Percentiles rank a stretch among this genome's conserved stretches.
phyloP scores from a whole-genome alignment of 2,329 filamentous ascomycete genomes.

The Xylaria hypoxylon region DNA sequence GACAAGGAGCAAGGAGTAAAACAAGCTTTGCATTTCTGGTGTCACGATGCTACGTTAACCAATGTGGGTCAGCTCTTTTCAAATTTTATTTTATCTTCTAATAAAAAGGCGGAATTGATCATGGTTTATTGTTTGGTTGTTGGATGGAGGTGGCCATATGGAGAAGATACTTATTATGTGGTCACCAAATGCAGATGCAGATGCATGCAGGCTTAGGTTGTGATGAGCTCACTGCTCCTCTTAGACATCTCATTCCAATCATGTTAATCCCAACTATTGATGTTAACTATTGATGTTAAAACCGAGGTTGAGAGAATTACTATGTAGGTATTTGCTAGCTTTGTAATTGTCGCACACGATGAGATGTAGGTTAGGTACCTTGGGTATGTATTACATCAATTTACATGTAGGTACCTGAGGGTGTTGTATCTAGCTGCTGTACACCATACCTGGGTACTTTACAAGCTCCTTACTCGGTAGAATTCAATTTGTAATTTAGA shows the following conservation, averaged over 20 bases:
- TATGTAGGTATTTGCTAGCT: neutral
- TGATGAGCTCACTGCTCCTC: slow-evolving; percentile 11
- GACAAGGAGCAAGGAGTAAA: neutral
- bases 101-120: slow-evolving; percentile 1
- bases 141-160: neutral
- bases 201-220: slow-evolving; percentile 25
- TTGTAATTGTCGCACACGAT: neutral
- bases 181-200: slow-evolving; percentile 22
- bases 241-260: slow-evolving; percentile 4
- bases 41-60: neutral
- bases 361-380: no score
- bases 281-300: no score
- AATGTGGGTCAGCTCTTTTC: slow-evolving; percentile 1
- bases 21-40: neutral
- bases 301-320: slow-evolving; percentile 10
- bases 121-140: neutral
- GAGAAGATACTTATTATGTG: slow-evolving; percentile 2
- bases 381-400: no score
- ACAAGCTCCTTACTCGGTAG: no score
- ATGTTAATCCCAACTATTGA: no score
- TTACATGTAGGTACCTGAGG: no score
- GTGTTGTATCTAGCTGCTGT: no score
- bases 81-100: no score
- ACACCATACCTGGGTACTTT: no score
- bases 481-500: no score